phyloP scores from a whole-genome alignment of 345 rosid species.

The Ceriops tagal region DNA sequence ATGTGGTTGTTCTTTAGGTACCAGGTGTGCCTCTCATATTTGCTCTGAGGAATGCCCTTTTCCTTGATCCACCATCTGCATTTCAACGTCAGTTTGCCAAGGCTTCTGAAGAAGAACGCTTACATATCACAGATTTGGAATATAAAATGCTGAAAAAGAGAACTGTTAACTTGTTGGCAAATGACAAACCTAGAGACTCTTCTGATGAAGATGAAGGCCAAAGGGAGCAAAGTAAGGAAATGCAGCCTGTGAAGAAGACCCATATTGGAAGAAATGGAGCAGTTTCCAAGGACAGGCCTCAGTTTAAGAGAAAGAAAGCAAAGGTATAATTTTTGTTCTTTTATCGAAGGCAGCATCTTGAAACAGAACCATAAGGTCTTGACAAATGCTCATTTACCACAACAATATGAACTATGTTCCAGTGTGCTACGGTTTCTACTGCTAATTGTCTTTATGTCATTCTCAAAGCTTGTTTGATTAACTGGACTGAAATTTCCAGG shows the following conservation, averaged over 20 bases:
- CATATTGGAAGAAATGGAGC: slow-evolving; percentile 29
- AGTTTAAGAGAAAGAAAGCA: slow-evolving; percentile 74
- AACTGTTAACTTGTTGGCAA: slow-evolving; percentile 34
- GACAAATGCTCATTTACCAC: neutral
- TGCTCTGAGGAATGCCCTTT: slow-evolving; percentile 68
- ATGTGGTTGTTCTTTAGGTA: slow-evolving; percentile 44
- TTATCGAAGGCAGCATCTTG: neutral
- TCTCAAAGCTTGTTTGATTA: neutral
- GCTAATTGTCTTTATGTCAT: neutral
- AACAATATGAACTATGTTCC: no score
- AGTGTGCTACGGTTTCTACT: neutral
- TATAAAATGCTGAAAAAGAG: slow-evolving; percentile 38
- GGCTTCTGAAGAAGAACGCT: slow-evolving; percentile 54
- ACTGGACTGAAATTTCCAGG: slow-evolving; percentile 43
- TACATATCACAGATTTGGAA: slow-evolving; percentile 50
- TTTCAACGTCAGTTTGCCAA: slow-evolving; percentile 60
- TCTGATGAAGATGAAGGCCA: slow-evolving; percentile 38
- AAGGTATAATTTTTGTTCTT: slow-evolving; percentile 40
- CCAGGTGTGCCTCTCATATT: slow-evolving; percentile 74
- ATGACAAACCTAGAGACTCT: slow-evolving; percentile 21
- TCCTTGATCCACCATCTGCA: slow-evolving; percentile 74
- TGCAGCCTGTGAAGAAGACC: slow-evolving; percentile 19
- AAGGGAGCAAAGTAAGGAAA: slow-evolving; percentile 22
- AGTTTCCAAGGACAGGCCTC: slow-evolving; percentile 56
- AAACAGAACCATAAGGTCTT: neutral